Conservation (phyloP, 192 early-diverging fungal genomes). For the Haplosporangium gracile region DNA sequence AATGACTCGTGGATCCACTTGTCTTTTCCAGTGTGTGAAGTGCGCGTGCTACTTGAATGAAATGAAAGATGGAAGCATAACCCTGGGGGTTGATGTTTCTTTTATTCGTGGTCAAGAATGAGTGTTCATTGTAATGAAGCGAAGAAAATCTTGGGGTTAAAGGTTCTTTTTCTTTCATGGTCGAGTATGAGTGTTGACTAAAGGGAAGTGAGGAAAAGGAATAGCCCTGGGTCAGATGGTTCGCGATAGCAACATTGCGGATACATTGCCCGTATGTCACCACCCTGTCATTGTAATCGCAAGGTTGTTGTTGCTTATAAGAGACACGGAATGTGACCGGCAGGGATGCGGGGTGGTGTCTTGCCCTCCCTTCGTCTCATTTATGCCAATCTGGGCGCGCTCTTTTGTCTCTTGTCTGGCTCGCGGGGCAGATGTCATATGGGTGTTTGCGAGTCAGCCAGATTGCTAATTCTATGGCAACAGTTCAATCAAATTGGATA, state of each 20-base stretch:
- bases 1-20: not conserved
- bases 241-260: no score
- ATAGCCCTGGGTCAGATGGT: no score
- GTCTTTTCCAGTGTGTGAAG: no score
- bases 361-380: not conserved
- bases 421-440: not conserved
- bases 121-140: no score
- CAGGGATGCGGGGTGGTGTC: slow-evolving; percentile 2
- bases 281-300: no score
- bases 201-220: no score
- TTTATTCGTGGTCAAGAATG: no score
- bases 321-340: not conserved
- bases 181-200: no score
- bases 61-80: no score
- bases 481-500: not conserved
- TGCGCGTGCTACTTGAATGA: not conserved
- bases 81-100: not conserved
- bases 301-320: not conserved
- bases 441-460: not conserved
- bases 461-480: not conserved
- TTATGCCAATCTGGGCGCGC: not conserved
- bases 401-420: not conserved
- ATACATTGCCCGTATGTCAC: no score
- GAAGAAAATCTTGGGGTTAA: no score
- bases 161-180: no score